A percentile compares a stretch with the other conserved stretches of the same genome.
Evolutionary conservation across 495 filamentous ascomycete species (phyloP).

Genomic region (Neurospora africana): DNA sequence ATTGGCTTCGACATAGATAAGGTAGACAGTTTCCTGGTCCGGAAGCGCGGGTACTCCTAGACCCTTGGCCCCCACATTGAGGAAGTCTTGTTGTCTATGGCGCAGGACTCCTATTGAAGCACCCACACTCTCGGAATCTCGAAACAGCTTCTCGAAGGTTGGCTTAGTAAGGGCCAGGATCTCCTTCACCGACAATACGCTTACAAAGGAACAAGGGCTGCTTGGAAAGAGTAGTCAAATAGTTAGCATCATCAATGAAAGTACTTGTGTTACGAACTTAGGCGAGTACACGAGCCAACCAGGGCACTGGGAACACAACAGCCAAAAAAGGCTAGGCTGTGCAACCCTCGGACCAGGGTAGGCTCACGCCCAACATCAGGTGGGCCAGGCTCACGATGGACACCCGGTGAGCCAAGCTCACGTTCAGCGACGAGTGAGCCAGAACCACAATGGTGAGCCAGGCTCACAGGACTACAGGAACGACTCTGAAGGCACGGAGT

Average conservation of each 20-base stretch:
- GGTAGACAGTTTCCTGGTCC: conserved; percentile 24
- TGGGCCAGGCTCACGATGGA: too few relatives aligned
- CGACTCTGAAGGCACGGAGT: too few relatives aligned
- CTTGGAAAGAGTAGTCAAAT: neutral
- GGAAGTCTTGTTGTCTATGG: neutral
- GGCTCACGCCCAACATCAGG: too few relatives aligned
- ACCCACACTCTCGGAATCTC: neutral
- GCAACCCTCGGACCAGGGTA: too few relatives aligned
- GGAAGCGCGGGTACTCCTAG: neutral
- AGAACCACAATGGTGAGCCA: too few relatives aligned
- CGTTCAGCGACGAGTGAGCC: too few relatives aligned
- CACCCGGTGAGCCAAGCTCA: too few relatives aligned
- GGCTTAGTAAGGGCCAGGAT: neutral
- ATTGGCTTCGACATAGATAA: conserved; percentile 30
- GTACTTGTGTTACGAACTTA: too few relatives aligned
- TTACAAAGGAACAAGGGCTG: neutral
- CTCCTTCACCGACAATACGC: neutral
- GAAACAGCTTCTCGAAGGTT: neutral
- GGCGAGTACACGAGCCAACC: too few relatives aligned
- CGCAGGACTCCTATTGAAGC: conserved; percentile 1
- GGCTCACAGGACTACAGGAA: too few relatives aligned
- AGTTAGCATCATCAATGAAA: neutral
- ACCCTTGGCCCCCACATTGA: neutral
- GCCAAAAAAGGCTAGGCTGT: too few relatives aligned
- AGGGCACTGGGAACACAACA: too few relatives aligned